Evolutionary conservation across 2,329 filamentous ascomycete species (phyloP).

Genomic region (Hymenoscyphus infarciens): DNA sequence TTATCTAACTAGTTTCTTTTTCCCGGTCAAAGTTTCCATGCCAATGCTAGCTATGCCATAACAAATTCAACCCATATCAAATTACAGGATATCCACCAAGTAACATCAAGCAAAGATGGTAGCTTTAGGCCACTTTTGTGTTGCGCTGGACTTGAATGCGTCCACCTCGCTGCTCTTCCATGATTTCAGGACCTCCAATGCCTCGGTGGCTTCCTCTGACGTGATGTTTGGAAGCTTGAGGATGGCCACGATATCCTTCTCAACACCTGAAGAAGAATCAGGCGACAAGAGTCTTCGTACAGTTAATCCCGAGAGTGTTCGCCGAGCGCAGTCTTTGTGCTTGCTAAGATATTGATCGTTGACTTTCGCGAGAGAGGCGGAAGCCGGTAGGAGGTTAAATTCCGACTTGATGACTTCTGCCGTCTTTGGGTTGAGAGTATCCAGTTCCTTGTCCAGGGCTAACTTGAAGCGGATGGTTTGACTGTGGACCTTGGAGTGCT

Average conservation of each 20-base stretch:
- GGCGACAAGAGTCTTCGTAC: slow-evolving; percentile 56
- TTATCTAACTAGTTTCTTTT: slow-evolving; percentile 3
- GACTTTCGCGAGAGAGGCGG: slow-evolving; percentile 55
- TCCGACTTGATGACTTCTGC: slow-evolving; percentile 66
- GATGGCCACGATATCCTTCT: slow-evolving; percentile 59
- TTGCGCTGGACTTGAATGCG: slow-evolving; percentile 47
- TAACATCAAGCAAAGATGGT: slow-evolving; percentile 20
- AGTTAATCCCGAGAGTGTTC: slow-evolving; percentile 62
- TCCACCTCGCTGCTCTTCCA: slow-evolving; percentile 50
- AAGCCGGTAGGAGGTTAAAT: slow-evolving; percentile 58
- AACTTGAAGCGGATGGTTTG: slow-evolving; percentile 69
- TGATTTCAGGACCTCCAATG: slow-evolving; percentile 46
- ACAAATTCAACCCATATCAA: slow-evolving; percentile 4
- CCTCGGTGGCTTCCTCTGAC: slow-evolving; percentile 54
- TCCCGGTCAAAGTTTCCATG: neutral
- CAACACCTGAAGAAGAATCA: slow-evolving; percentile 52
- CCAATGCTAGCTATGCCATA: slow-evolving; percentile 5
- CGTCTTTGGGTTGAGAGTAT: slow-evolving; percentile 50
- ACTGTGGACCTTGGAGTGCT: slow-evolving; percentile 70
- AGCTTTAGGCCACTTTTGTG: slow-evolving; percentile 42
- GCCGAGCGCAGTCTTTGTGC: slow-evolving; percentile 58
- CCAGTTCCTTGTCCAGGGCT: slow-evolving; percentile 52
- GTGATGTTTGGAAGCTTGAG: slow-evolving; percentile 50
- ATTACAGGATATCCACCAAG: neutral
- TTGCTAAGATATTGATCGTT: slow-evolving; percentile 64